These are phyloP conservation scores for Phaeosphaeriaceae sp. DNA, from an alignment of 2,329 filamentous ascomycete species.

Conservation along the genomic window DNA sequence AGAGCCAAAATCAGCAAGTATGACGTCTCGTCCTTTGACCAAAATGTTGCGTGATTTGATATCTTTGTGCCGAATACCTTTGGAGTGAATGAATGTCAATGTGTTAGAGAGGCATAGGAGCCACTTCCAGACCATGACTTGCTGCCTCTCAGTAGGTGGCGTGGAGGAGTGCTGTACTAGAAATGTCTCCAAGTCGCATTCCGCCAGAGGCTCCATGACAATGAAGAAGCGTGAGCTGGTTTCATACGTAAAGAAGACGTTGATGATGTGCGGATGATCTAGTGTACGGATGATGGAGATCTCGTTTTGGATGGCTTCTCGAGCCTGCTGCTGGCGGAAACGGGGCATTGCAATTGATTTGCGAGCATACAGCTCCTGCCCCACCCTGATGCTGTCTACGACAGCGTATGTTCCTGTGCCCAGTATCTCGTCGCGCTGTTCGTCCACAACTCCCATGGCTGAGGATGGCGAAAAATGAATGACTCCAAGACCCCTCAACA, in stretches of 20 bases:
- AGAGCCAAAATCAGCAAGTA: conserved; percentile 29
- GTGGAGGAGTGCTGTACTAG: conserved; percentile 1
- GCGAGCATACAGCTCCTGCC: conserved; percentile 12
- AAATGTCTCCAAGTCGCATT: conserved; percentile 20
- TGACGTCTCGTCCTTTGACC: conserved; percentile 16
- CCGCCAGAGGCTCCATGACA: conserved; percentile 20
- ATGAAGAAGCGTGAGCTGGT: conserved; percentile 20
- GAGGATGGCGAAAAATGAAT: too few relatives aligned
- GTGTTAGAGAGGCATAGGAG: conserved; percentile 16
- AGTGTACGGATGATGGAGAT: conserved; percentile 15
- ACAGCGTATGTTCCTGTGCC: conserved; percentile 19
- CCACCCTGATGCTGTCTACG: conserved; percentile 18
- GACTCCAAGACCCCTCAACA: too few relatives aligned
- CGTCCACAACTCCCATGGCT: not conserved
- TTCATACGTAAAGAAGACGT: conserved; percentile 22
- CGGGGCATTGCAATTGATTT: conserved; percentile 21
- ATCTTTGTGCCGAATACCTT: conserved; percentile 26
- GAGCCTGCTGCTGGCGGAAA: conserved; percentile 10
- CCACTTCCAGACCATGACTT: conserved; percentile 14
- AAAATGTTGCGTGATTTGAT: conserved; percentile 30
- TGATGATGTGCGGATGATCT: conserved; percentile 19
- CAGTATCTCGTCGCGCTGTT: conserved; percentile 9
- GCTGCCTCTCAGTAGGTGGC: not conserved
- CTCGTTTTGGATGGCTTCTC: conserved; percentile 21
- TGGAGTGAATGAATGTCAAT: conserved; percentile 22